Evolutionary conservation across 1,284 basidiomycete genomes (phyloP).

Genomic region (Cryptococcus hybrid): DNA sequence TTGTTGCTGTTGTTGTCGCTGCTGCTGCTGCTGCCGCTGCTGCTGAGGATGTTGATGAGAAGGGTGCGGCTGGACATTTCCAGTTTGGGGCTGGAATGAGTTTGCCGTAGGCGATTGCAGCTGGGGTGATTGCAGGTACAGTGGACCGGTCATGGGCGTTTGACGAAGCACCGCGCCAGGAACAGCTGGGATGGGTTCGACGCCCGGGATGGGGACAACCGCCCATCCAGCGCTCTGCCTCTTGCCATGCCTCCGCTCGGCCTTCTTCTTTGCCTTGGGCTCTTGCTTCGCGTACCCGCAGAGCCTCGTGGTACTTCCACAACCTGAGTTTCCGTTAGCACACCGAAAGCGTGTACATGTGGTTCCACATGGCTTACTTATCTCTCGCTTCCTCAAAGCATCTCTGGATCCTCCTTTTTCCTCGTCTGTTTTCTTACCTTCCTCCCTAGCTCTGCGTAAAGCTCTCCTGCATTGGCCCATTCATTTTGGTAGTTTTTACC

Average conservation of each 20-base stretch:
- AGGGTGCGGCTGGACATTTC: slow-evolving; percentile 2
- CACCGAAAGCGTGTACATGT: not conserved
- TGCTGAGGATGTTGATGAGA: not conserved
- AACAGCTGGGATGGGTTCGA: slow-evolving; percentile 32
- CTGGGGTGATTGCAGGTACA: not conserved
- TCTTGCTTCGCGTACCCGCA: slow-evolving; percentile 41
- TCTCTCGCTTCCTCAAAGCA: slow-evolving; percentile 42
- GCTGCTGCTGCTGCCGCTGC: not conserved
- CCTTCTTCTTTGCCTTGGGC: slow-evolving; percentile 43
- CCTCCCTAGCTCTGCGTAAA: slow-evolving; percentile 38
- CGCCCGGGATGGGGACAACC: slow-evolving; percentile 34
- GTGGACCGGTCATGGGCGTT: slow-evolving; percentile 5
- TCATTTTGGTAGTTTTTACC: slow-evolving; percentile 38
- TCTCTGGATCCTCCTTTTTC: slow-evolving; percentile 32
- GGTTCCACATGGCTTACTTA: slow-evolving; percentile 26
- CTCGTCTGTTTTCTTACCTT: slow-evolving; percentile 41
- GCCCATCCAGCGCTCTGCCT: slow-evolving; percentile 46
- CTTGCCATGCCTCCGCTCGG: slow-evolving; percentile 46
- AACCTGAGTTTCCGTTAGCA: slow-evolving; percentile 1
- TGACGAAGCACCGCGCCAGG: too few relatives aligned
- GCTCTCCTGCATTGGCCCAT: slow-evolving; percentile 37
- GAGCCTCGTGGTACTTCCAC: slow-evolving; percentile 39
- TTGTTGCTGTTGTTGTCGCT: slow-evolving; percentile 4
- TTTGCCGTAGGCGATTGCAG: slow-evolving; percentile 10
- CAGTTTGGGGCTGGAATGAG: slow-evolving; percentile 1